phyloP scores from a whole-genome alignment of 805 yeast genomes.

The Metahyphopichia silvanorum region DNA sequence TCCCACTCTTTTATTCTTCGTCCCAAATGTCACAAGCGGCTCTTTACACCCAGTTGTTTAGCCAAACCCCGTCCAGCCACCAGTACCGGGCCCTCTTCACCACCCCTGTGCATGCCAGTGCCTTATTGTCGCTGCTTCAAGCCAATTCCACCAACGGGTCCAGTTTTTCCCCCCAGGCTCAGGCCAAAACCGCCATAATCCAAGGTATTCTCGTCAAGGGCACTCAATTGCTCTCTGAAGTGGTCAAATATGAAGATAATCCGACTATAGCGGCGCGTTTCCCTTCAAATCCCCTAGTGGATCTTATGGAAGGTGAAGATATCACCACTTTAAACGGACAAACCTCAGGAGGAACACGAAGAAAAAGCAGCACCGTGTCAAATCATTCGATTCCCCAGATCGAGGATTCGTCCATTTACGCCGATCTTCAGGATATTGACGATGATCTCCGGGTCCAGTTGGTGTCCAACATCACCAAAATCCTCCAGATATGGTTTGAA shows the following conservation, averaged over 20 bases:
- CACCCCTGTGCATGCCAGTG: conserved; percentile 20
- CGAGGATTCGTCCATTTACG: not conserved
- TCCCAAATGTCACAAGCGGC: too few relatives aligned
- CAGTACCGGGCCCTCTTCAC: conserved; percentile 19
- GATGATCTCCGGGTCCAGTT: conserved; percentile 19
- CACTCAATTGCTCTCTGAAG: conserved; percentile 14
- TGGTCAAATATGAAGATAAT: conserved; percentile 11
- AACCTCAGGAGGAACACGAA: conserved; percentile 1
- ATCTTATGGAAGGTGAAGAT: conserved; percentile 18
- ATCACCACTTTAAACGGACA: conserved; percentile 14
- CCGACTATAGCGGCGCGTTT: not conserved
- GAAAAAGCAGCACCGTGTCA: conserved; percentile 3
- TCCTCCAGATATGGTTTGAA: conserved; percentile 21
- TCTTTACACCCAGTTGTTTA: conserved; percentile 22
- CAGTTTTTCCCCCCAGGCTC: conserved; percentile 1
- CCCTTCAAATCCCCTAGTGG: not conserved
- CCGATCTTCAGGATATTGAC: conserved; percentile 14
- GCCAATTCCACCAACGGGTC: conserved; percentile 14
- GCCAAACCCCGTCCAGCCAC: too few relatives aligned
- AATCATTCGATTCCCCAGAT: not conserved
- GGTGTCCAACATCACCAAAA: conserved; percentile 17
- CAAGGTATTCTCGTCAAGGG: conserved; percentile 18
- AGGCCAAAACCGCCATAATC: conserved; percentile 4
- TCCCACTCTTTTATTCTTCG: too few relatives aligned
- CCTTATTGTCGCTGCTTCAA: conserved; percentile 16